Conservation (phyloP, 1,139 yeast genomes). For the Suhomyces anneliseae region DNA sequence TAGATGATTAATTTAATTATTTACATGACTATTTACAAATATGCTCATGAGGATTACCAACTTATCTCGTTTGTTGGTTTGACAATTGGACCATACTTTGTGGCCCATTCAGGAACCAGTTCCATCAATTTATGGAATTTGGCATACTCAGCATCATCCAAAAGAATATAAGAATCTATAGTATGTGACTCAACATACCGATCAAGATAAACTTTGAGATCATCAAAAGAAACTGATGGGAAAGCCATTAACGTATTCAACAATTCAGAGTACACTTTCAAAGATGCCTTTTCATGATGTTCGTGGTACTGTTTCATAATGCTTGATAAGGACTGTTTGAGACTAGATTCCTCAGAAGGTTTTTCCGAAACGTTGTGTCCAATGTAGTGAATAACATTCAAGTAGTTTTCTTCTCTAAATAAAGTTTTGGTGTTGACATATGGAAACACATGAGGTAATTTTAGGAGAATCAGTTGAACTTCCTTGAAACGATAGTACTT, state of each 20-base stretch:
- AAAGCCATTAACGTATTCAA: conserved; percentile 3
- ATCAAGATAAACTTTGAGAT: conserved; percentile 1
- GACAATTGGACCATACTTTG: not conserved
- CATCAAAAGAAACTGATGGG: conserved; percentile 4
- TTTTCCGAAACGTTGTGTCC: not conserved
- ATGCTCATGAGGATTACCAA: not conserved
- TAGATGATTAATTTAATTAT: too few species aligned
- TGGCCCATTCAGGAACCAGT: not conserved
- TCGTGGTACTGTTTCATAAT: conserved; percentile 3
- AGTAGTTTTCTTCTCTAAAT: conserved; percentile 22
- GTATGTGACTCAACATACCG: not conserved
- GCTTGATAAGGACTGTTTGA: not conserved
- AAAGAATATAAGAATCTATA: not conserved
- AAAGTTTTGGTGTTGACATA: conserved; percentile 10
- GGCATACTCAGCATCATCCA: conserved; percentile 1
- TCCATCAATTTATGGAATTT: not conserved
- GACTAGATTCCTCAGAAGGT: not conserved
- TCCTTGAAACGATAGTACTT: conserved; percentile 24
- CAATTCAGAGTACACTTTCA: conserved; percentile 3
- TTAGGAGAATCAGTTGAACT: conserved; percentile 27
- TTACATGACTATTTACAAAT: not conserved
- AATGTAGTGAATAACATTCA: conserved; percentile 15
- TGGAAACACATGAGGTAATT: conserved; percentile 19
- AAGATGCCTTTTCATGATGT: not conserved
- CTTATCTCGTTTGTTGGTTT: not conserved